A percentile compares a stretch with the other conserved stretches of the same genome.
phyloP scores from a whole-genome alignment of 345 rosid genomes.

The Cardiospermum halicacabum region DNA sequence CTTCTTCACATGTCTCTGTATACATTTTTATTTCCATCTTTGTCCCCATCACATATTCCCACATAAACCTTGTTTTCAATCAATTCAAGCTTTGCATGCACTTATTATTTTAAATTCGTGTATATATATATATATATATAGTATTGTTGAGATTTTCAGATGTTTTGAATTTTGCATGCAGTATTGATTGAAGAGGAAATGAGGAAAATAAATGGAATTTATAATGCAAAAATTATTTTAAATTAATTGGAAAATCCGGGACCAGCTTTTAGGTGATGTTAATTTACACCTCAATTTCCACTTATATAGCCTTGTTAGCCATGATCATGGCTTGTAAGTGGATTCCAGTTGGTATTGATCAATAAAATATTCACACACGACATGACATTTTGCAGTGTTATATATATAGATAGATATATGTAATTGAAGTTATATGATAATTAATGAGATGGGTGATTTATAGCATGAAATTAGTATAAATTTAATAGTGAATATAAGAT shows the following conservation, averaged over 20 bases:
- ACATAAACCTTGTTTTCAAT: background rate
- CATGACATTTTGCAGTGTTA: background rate
- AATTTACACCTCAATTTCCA: slow-evolving; percentile 7
- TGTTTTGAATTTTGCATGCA: too few relatives aligned
- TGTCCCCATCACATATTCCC: background rate
- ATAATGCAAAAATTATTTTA: background rate
- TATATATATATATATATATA: too few relatives aligned
- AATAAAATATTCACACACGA: background rate
- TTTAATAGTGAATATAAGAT: background rate
- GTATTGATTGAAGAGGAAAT: too few relatives aligned
- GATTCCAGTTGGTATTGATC: background rate
- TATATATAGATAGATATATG: too few relatives aligned
- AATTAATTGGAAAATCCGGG: background rate
- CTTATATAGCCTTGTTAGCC: background rate
- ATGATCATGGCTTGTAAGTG: background rate
- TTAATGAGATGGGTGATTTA: too few relatives aligned
- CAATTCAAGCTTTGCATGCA: too few relatives aligned
- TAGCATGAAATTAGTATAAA: background rate
- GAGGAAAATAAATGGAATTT: background rate
- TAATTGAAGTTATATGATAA: background rate
- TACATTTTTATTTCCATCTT: background rate
- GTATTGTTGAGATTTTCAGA: too few relatives aligned
- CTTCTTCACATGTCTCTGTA: background rate
- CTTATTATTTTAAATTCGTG: too few relatives aligned
- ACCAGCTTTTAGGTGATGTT: background rate